These are phyloP conservation scores for Pyracantha coccinea DNA, from an alignment of 331 rosid genomes.

Conservation along the genomic window DNA sequence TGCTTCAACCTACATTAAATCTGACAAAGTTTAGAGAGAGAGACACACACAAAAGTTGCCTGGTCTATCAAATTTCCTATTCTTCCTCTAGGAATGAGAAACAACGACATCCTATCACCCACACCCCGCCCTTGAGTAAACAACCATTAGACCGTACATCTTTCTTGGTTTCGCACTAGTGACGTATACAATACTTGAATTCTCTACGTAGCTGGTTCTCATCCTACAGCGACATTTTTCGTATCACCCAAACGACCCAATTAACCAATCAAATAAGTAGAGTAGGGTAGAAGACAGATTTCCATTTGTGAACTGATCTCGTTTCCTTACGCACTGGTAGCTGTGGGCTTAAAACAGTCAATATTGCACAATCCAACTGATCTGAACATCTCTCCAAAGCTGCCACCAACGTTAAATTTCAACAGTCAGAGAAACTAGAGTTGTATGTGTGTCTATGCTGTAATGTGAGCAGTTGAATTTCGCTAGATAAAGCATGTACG, in stretches of 20 bases:
- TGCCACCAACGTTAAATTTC: conserved; percentile 33
- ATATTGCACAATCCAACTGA: conserved; percentile 85
- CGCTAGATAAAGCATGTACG: background rate
- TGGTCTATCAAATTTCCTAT: conserved; percentile 31
- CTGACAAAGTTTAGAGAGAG: background rate
- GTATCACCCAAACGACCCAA: conserved; percentile 4
- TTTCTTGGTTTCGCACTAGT: background rate
- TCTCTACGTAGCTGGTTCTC: background rate
- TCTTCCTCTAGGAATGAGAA: conserved; percentile 20
- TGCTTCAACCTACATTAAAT: background rate
- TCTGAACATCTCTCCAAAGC: conserved; percentile 80
- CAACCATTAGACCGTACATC: background rate
- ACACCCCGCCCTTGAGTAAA: background rate
- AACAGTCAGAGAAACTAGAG: conserved; percentile 15
- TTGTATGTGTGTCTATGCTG: background rate
- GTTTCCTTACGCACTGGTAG: conserved; percentile 42
- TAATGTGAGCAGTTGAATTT: background rate
- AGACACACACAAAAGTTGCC: conserved; percentile 1
- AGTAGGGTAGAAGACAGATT: conserved; percentile 11
- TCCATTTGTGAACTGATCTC: conserved; percentile 6
- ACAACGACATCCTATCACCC: conserved; percentile 20
- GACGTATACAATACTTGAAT: background rate
- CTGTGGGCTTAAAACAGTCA: conserved; percentile 73
- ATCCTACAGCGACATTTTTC: background rate
- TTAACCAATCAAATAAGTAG: conserved; percentile 36